Evolutionary conservation across 2,329 filamentous ascomycete species (phyloP).

Genomic region (Hawksworthiomyces lignivorus): DNA sequence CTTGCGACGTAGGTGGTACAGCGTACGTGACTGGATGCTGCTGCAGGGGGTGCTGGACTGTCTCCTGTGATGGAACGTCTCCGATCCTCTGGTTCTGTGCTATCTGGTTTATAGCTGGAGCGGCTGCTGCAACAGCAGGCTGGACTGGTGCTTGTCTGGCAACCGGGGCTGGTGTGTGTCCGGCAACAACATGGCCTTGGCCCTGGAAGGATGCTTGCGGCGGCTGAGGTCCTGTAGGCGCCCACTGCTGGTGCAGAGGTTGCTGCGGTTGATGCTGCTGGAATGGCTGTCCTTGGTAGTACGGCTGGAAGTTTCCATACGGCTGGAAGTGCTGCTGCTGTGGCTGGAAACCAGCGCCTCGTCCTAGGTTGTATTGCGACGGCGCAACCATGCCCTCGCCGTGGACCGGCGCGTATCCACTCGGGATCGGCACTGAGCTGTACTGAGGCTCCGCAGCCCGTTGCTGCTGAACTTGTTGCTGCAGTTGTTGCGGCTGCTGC

Average conservation of each 20-base stretch:
- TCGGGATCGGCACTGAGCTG: constrained; percentile 30
- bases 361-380: constrained; percentile 17
- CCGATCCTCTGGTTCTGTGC: background rate
- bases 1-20: background rate
- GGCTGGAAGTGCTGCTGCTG: background rate
- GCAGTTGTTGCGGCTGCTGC: background rate
- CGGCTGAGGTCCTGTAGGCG: background rate
- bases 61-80: background rate
- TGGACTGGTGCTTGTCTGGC: too few species aligned
- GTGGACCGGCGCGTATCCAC: constrained; percentile 28
- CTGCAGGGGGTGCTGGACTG: constrained; percentile 13
- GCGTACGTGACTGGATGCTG: constrained; percentile 7
- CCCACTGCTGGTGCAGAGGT: constrained; percentile 3
- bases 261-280: background rate
- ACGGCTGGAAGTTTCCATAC: background rate
- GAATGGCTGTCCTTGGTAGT: background rate
- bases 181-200: too few species aligned
- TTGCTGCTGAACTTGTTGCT: background rate
- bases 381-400: constrained; percentile 26
- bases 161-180: too few species aligned
- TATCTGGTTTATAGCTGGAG: background rate
- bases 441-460: constrained; percentile 26
- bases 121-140: background rate
- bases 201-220: too few species aligned
- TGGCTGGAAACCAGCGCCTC: background rate